Base-by-base conservation (phyloP, 1,284 basidiomycete species). In the Wallemia hederae region DNA sequence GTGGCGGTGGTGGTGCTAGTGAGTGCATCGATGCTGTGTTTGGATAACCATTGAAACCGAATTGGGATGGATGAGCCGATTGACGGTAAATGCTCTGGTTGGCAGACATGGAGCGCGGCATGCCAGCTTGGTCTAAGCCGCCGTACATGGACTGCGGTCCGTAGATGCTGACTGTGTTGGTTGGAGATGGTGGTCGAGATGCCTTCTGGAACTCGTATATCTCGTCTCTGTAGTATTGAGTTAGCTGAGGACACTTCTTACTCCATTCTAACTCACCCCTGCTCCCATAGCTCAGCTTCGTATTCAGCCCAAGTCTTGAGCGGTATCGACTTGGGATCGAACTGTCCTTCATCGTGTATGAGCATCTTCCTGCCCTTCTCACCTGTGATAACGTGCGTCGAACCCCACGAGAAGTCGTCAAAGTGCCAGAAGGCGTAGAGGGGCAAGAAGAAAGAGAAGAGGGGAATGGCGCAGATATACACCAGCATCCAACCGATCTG, bases 351-450 rank as follows among this genome's bases (percentile, higher is more conserved):
- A 66, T 97, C 90, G 59, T 96, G 92, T 60, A 97, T 81, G 64
- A 97, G 81, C 65, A 96, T 75, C 73, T 89, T 91, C 77, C 92
- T 91, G 27, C 91, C 92, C 62, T 82, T 78, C 72, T 98, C 92
- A 66, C 91, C 92, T 65, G 94, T 74, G 29, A 98, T 91, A 63
- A 91, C 71, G 80, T 86, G 85, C 24, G 90, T 94, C 58, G 79
- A 78, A 79, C 94, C 94, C 94, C 89, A 94, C 1, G 87, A 91
- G 79, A 97, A 97, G 72, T 94, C 89, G 72, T 97, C 92, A 91
- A 97, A 97, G 66, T 78, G 81, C 92, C 91, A 98, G 81, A 97
- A 97, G 1, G 92, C 92, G 72, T 96, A 96, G 24, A 96, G 73
- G 0, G 91, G 92, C 39, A 97, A 77, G 72, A 90, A 78, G 74